A percentile compares a stretch with the other conserved stretches of the same genome.
Evolutionary conservation across 1,284 basidiomycete species (phyloP).

Genomic region (Vanrija humicola): DNA sequence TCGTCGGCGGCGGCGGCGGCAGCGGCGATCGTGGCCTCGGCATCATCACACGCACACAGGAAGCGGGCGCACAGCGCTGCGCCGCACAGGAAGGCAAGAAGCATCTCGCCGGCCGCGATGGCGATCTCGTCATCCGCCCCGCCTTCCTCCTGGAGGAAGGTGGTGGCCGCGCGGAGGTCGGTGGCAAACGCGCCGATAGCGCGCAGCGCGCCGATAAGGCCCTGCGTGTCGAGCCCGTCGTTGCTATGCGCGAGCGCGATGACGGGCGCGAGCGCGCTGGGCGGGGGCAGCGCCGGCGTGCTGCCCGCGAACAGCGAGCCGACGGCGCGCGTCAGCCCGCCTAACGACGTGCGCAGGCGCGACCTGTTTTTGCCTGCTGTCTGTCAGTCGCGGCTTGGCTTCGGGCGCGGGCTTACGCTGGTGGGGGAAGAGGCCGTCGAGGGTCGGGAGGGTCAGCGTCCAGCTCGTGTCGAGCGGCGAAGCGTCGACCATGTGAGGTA

Average conservation of each 20-base stretch:
- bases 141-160: neutral
- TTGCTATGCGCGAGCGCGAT: neutral
- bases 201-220: slow-evolving; percentile 5
- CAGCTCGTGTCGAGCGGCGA: neutral
- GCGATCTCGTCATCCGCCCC: neutral
- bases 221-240: neutral
- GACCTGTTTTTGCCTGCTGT: no score
- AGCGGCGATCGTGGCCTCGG: no score
- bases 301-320: neutral
- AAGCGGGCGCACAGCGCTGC: neutral
- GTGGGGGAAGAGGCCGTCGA: slow-evolving; percentile 6
- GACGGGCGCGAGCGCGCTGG: slow-evolving; percentile 1
- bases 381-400: no score
- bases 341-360: no score
- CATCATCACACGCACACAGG: neutral
- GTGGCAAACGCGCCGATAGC: slow-evolving; percentile 11
- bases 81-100: neutral
- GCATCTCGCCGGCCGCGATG: neutral
- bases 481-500: neutral
- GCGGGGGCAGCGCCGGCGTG: neutral
- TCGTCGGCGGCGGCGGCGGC: neutral
- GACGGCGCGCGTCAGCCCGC: neutral
- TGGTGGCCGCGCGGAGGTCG: slow-evolving; percentile 6
- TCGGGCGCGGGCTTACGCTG: no score
- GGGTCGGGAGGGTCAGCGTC: slow-evolving; percentile 7